Evolutionary conservation across 1,284 basidiomycete species (phyloP).

Genomic region (Puccinia coronata): DNA sequence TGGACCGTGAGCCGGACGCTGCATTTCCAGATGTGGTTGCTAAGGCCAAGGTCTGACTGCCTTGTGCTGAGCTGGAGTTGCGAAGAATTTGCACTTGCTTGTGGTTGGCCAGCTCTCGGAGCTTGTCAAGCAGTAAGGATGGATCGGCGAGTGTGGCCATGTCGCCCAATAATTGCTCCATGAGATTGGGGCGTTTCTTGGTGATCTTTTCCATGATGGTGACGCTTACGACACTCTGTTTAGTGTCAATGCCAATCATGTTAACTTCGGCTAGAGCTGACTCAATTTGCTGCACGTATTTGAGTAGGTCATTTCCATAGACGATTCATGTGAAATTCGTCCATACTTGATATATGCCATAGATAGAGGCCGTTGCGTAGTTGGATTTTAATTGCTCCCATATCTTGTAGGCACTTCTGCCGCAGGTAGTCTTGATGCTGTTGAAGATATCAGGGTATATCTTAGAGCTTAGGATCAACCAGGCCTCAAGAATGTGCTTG

Average conservation of each 20-base stretch:
- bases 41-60: neutral
- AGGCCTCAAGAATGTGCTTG: neutral
- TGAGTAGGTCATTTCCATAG: neutral
- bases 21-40: neutral
- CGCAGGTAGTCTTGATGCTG: neutral
- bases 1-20: too few relatives aligned
- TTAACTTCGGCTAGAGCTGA: neutral
- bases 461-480: neutral
- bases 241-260: neutral
- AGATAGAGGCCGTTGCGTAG: neutral
- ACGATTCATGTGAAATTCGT: neutral
- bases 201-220: neutral
- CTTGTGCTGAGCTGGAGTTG: neutral
- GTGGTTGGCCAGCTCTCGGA: neutral
- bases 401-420: neutral
- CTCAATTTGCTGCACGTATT: neutral
- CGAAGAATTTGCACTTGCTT: neutral
- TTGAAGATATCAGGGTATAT: neutral
- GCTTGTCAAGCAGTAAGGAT: neutral
- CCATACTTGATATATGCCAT: neutral
- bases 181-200: neutral
- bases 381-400: neutral
- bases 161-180: neutral
- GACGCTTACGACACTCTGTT: neutral
- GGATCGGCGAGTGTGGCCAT: neutral